Evolutionary conservation across 2,329 filamentous ascomycete genomes (phyloP).

Genomic region (Didymosphaeria variabile): DNA sequence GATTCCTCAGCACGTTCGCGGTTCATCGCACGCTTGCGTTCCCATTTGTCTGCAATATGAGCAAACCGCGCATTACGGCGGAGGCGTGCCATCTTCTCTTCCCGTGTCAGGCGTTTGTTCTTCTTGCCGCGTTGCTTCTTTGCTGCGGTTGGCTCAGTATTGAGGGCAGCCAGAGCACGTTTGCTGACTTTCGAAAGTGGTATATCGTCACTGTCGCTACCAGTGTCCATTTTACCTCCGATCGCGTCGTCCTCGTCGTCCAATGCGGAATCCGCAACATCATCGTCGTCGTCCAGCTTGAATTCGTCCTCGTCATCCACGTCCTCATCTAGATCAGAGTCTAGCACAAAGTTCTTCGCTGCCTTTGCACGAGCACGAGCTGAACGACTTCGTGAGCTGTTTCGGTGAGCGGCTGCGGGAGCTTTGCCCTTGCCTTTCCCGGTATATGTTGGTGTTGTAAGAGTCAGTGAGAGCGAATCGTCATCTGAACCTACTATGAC

Average conservation of each 20-base stretch:
- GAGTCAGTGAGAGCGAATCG: constrained; percentile 17
- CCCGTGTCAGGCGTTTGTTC: constrained; percentile 32
- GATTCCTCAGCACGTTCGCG: constrained; percentile 74
- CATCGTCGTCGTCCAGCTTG: constrained; percentile 32
- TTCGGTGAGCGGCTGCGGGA: constrained; percentile 25
- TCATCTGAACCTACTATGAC: constrained; percentile 19
- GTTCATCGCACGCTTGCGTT: constrained; percentile 59
- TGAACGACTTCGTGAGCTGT: constrained; percentile 27
- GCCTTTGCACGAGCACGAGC: constrained; percentile 32
- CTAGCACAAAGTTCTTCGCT: constrained; percentile 27
- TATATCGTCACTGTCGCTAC: constrained; percentile 39
- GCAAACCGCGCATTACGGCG: constrained; percentile 37
- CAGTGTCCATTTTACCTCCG: constrained; percentile 17
- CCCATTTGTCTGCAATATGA: constrained; percentile 50
- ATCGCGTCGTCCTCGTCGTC: constrained; percentile 26
- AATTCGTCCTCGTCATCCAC: constrained; percentile 42
- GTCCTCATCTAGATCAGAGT: constrained; percentile 25
- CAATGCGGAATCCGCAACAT: constrained; percentile 21
- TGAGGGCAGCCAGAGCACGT: constrained; percentile 27
- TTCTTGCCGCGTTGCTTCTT: constrained; percentile 31
- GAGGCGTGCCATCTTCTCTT: constrained; percentile 31
- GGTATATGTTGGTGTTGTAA: constrained; percentile 25
- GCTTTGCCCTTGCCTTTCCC: constrained; percentile 40
- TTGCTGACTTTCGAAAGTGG: constrained; percentile 33
- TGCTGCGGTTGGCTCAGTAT: constrained; percentile 16